Evolutionary conservation across 1,284 basidiomycete genomes (phyloP).

Genomic region (Chalciporus sp.): DNA sequence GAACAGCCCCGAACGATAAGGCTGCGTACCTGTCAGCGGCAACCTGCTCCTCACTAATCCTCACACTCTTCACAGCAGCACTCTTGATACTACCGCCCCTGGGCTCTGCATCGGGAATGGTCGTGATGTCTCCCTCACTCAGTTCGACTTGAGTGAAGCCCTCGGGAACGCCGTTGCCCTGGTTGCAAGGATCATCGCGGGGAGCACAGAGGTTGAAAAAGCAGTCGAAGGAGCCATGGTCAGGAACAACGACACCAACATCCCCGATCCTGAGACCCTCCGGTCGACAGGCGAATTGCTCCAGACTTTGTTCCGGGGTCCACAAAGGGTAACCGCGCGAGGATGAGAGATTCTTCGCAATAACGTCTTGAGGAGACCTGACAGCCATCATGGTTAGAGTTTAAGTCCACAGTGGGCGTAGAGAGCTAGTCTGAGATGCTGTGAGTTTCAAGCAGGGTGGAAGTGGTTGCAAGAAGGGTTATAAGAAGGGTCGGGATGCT

Average conservation of each 20-base stretch:
- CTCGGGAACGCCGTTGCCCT: conserved; percentile 20
- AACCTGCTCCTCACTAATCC: not conserved
- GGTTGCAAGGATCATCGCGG: conserved; percentile 17
- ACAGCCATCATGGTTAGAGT: conserved; percentile 15
- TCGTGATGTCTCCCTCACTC: conserved; percentile 18
- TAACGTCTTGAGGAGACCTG: conserved; percentile 26
- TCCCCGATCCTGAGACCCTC: conserved; percentile 28
- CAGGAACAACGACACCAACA: conserved; percentile 28
- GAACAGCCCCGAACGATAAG: not conserved
- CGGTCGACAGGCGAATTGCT: conserved; percentile 23
- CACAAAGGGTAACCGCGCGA: conserved; percentile 35
- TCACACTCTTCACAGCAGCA: conserved; percentile 16
- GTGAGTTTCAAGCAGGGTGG: conserved; percentile 8
- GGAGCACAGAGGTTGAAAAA: conserved; percentile 37
- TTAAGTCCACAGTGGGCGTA: not conserved
- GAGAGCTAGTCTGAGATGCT: conserved; percentile 6
- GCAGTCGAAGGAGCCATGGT: conserved; percentile 32
- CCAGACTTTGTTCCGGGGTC: conserved; percentile 30
- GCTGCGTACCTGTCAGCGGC: not conserved
- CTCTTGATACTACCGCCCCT: conserved; percentile 16
- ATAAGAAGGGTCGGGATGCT: not conserved
- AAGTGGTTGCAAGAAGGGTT: not conserved
- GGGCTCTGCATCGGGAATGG: conserved; percentile 7
- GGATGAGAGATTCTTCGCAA: conserved; percentile 34
- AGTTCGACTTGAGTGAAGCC: conserved; percentile 21